Evolutionary conservation across 2,329 filamentous ascomycete species (phyloP), one percentile per base, ranked within the genome.

Genomic region (Neopestalotiopsis rosae): DNA sequence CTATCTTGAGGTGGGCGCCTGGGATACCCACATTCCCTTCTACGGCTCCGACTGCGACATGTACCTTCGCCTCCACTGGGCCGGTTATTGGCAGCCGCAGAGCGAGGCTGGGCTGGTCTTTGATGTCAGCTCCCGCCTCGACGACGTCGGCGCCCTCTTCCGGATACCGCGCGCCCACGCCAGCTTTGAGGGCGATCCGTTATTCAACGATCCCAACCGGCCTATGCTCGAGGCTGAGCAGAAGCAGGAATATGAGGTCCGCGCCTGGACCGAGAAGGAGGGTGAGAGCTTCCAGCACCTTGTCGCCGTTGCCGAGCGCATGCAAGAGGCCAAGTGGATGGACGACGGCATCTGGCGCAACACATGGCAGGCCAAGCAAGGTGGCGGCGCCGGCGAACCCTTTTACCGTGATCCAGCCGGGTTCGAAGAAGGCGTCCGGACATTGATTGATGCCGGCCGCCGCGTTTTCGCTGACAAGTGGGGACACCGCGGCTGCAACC

Each of bases 1-100:
- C 0, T 84, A 81, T 70, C 77, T 80, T 61, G 76, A 80, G 3
- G 79, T 84, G 52, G 76, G 86, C 13, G 82, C 75, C 12, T 88
- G 85, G 83, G 86, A 87, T 71, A 83, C 82, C 0, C 79, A 83
- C 61, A 85, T 88, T 61, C 83, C 84, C 0, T 86, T 81, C 74
- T 83, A 85, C 70, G 78, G 79, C 49, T 78, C 81, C 38, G 84
- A 86, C 73, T 86, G 82, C 72, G 83, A 83, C 66, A 81, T 83
- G 78, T 82, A 85, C 70, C 75, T 79, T n/a, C 79, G 81, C 9
- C 72, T 84, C 13, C 77, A 81, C 67, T 82, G 80, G 80, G 79
- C 79, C 2, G 80, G 80, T 5, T 82, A 77, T 69, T 80, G 79
- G 78, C 80, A 82, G 72, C 79, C 78, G 30, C 76, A 81, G 71